phyloP scores from a whole-genome alignment of 2,329 filamentous ascomycete species.

The Cylindrodendrum hubeiense region DNA sequence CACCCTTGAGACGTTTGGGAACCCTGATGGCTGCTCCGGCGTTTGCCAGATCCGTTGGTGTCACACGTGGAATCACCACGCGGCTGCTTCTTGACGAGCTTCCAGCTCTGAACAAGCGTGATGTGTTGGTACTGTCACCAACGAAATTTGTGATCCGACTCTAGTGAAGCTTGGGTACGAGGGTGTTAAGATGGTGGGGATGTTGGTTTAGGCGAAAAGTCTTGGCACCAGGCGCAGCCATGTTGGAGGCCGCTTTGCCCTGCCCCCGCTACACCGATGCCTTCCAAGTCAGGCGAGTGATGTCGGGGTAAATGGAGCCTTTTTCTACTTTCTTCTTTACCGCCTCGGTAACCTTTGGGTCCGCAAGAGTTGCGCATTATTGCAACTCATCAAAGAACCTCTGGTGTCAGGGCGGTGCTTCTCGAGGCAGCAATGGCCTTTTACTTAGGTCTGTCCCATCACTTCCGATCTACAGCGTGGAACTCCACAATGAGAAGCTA shows the following conservation, averaged over 20 bases:
- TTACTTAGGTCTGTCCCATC: no score
- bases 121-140: slow-evolving; percentile 30
- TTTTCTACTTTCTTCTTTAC: neutral
- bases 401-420: no score
- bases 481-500: no score
- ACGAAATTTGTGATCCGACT: slow-evolving; percentile 29
- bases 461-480: no score
- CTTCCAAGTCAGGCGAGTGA: neutral
- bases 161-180: slow-evolving; percentile 20
- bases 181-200: slow-evolving; percentile 22
- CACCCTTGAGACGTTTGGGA: slow-evolving; percentile 75
- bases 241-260: neutral
- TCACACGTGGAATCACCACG: slow-evolving; percentile 76
- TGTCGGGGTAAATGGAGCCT: no score
- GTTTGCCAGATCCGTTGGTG: slow-evolving; percentile 79
- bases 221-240: neutral
- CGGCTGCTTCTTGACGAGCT: slow-evolving; percentile 69
- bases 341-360: neutral
- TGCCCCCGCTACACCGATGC: no score
- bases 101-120: slow-evolving; percentile 29
- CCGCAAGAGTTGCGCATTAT: neutral
- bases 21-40: slow-evolving; percentile 73
- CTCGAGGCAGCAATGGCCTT: no score
- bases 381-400: neutral
- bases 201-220: neutral